These are phyloP conservation scores for Nakaseomyces bracarensis DNA, from an alignment of 1,139 yeast species.

Conservation along the genomic window DNA sequence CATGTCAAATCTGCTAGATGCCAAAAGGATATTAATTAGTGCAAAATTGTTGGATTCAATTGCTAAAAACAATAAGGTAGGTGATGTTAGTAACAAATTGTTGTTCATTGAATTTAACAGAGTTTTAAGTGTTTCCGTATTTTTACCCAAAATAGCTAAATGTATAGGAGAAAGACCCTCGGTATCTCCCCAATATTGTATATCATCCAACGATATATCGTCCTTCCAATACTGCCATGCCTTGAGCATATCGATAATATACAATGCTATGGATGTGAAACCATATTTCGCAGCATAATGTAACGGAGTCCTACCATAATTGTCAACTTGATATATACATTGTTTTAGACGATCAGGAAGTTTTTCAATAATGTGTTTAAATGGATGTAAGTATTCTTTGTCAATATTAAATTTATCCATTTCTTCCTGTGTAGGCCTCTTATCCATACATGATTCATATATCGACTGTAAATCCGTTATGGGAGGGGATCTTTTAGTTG, in stretches of 20 bases:
- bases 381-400: slow-evolving; percentile 7
- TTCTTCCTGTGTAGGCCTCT: neutral
- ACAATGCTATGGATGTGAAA: slow-evolving; percentile 50
- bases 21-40: slow-evolving; percentile 48
- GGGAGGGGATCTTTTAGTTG: slow-evolving; percentile 32
- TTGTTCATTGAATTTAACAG: slow-evolving; percentile 43
- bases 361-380: slow-evolving; percentile 41
- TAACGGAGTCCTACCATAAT: slow-evolving; percentile 73
- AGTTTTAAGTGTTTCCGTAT: slow-evolving; percentile 65
- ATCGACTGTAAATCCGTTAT: slow-evolving; percentile 13
- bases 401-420: slow-evolving; percentile 7
- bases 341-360: slow-evolving; percentile 46
- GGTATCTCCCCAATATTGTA: slow-evolving; percentile 68
- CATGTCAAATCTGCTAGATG: slow-evolving; percentile 53
- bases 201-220: slow-evolving; percentile 48
- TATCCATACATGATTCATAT: neutral
- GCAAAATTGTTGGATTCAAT: slow-evolving; percentile 57
- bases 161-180: slow-evolving; percentile 80
- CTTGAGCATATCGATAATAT: slow-evolving; percentile 46
- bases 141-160: slow-evolving; percentile 72
- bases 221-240: slow-evolving; percentile 46
- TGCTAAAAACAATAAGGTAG: slow-evolving; percentile 57
- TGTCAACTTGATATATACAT: slow-evolving; percentile 58
- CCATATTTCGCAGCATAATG: slow-evolving; percentile 92
- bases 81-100: slow-evolving; percentile 37